Evolutionary conservation across 164 flowering plant genomes (phyloP).

Genomic region (Stephania yunnanensis): DNA sequence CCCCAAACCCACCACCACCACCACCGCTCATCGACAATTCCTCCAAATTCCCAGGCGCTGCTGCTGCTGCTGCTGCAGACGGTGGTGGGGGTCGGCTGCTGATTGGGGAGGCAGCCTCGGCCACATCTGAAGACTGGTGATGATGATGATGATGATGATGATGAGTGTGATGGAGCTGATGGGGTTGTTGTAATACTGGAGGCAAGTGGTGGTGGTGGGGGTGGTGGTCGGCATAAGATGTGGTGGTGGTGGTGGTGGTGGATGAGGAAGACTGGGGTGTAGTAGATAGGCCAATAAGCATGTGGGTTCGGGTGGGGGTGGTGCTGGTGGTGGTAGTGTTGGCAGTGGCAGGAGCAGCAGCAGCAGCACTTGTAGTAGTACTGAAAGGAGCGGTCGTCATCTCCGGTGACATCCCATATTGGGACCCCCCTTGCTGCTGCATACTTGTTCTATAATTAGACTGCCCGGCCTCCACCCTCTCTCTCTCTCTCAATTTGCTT

Average conservation of each 20-base stretch:
- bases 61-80: background rate
- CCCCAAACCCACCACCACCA: conserved; percentile 18
- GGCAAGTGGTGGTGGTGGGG: conserved; percentile 3
- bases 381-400: conserved; percentile 17
- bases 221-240: background rate
- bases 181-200: too few relatives aligned
- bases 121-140: conserved; percentile 7
- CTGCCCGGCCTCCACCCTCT: background rate
- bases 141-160: conserved; percentile 3
- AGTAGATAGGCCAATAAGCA: conserved; percentile 9
- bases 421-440: conserved; percentile 51
- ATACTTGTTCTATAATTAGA: conserved; percentile 10
- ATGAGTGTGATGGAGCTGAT: background rate
- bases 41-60: conserved; percentile 23
- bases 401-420: conserved; percentile 32
- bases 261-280: background rate
- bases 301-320: conserved; percentile 13
- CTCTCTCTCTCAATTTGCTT: background rate
- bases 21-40: conserved; percentile 22
- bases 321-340: background rate
- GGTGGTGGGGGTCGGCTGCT: conserved; percentile 46
- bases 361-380: conserved; percentile 6
- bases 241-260: conserved; percentile 6
- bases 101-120: conserved; percentile 35
- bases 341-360: background rate